phyloP scores from a whole-genome alignment of 2,329 filamentous ascomycete species.

The Epichloe aotearoae region DNA sequence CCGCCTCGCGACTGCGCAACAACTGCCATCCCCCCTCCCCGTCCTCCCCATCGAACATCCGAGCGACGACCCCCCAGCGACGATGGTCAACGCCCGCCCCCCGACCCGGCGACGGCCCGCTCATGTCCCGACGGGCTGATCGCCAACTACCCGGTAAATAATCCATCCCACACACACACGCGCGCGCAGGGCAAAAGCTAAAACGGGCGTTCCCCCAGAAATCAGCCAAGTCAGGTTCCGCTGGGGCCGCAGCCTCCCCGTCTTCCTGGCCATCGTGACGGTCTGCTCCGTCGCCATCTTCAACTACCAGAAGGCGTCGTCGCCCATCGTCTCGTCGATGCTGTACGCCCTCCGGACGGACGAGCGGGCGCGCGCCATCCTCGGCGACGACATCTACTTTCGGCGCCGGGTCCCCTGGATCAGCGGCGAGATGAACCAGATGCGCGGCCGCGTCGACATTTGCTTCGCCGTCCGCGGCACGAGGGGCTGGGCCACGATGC shows the following conservation, averaged over 20 bases:
- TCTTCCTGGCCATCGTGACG: slow-evolving; percentile 63
- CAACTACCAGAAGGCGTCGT: slow-evolving; percentile 97
- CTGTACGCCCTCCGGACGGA: slow-evolving; percentile 86
- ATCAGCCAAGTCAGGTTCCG: slow-evolving; percentile 34
- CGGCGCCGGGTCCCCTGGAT: slow-evolving; percentile 71
- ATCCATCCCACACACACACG: background rate
- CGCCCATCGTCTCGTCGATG: slow-evolving; percentile 71
- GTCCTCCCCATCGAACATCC: slow-evolving; percentile 1
- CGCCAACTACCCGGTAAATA: slow-evolving; percentile 50
- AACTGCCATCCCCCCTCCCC: background rate
- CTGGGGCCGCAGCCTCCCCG: slow-evolving; percentile 62
- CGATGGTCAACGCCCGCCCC: slow-evolving; percentile 41
- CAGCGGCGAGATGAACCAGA: slow-evolving; percentile 76
- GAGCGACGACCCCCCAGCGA: slow-evolving; percentile 19
- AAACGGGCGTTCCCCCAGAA: slow-evolving; percentile 15
- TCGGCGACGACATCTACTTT: slow-evolving; percentile 84
- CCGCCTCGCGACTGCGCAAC: slow-evolving; percentile 10
- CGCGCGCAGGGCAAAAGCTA: too few species aligned
- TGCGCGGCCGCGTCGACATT: slow-evolving; percentile 84
- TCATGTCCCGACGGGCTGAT: slow-evolving; percentile 52
- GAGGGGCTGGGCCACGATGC: slow-evolving; percentile 56
- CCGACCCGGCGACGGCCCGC: slow-evolving; percentile 44
- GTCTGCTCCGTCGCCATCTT: slow-evolving; percentile 75
- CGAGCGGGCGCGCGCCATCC: slow-evolving; percentile 54
- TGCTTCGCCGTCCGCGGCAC: slow-evolving; percentile 76